Percentiles rank a stretch among this genome's conserved stretches.
These are phyloP conservation scores for Paraconiothyrium sp. DNA, from an alignment of 2,329 filamentous ascomycete genomes.

Conservation along the genomic window DNA sequence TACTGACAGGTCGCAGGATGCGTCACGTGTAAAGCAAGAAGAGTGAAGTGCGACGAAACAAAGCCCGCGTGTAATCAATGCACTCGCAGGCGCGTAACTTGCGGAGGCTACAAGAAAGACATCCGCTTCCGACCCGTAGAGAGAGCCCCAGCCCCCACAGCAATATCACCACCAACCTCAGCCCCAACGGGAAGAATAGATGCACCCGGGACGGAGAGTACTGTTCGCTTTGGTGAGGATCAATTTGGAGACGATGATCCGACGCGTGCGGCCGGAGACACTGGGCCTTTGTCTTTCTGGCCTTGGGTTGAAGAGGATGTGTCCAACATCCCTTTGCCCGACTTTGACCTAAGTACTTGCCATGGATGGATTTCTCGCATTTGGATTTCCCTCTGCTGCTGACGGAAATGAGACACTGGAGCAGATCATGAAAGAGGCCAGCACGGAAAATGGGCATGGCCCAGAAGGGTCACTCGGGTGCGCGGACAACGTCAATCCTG, in stretches of 20 bases:
- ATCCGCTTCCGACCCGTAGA: slow-evolving; percentile 68
- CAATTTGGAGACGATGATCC: background rate
- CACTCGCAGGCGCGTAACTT: slow-evolving; percentile 69
- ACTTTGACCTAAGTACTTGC: slow-evolving; percentile 11
- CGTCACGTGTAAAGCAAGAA: slow-evolving; percentile 75
- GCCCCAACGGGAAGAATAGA: slow-evolving; percentile 21
- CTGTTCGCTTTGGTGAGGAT: slow-evolving; percentile 1
- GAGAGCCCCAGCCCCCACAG: slow-evolving; percentile 18
- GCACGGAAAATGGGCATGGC: background rate
- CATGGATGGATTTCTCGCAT: slow-evolving; percentile 17
- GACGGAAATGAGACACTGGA: slow-evolving; percentile 7
- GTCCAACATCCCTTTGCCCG: slow-evolving; percentile 1
- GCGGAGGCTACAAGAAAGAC: slow-evolving; percentile 76
- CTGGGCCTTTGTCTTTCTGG: slow-evolving; percentile 9
- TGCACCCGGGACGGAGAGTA: background rate
- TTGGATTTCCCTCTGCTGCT: background rate
- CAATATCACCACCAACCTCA: background rate
- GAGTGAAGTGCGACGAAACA: slow-evolving; percentile 76
- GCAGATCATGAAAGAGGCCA: slow-evolving; percentile 9
- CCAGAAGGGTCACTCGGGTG: background rate
- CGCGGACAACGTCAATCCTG: slow-evolving; percentile 55
- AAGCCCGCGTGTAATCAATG: slow-evolving; percentile 74
- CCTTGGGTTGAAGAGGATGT: slow-evolving; percentile 14
- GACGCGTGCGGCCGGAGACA: background rate
- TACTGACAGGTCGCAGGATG: slow-evolving; percentile 61